These are phyloP conservation scores for Bullera alba DNA, from an alignment of 768 basidiomycete species.

Conservation along the genomic window DNA sequence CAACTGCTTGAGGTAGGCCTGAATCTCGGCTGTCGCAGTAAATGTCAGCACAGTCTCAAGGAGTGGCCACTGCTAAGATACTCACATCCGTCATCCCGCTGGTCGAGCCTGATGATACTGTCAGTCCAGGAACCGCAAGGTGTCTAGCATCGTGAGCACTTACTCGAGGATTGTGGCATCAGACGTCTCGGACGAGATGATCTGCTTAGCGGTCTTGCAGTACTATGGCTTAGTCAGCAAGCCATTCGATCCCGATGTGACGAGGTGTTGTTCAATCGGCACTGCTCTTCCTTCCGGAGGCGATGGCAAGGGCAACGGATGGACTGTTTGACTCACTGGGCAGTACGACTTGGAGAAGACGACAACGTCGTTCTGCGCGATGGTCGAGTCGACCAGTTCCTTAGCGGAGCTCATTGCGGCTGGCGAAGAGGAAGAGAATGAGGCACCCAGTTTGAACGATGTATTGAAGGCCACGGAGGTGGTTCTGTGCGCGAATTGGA, in stretches of 20 bases:
- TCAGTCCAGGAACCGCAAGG: not conserved
- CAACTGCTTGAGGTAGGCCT: conserved; percentile 36
- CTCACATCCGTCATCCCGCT: conserved; percentile 40
- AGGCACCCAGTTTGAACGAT: conserved; percentile 36
- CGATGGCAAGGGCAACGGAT: too few species aligned
- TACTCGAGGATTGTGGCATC: conserved; percentile 15
- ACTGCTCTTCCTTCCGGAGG: too few species aligned
- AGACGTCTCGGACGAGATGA: conserved; percentile 23
- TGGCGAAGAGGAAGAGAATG: conserved; percentile 21
- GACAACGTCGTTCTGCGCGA: conserved; percentile 39
- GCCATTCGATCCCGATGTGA: not conserved
- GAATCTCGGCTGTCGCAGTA: conserved; percentile 31
- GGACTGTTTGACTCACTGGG: conserved; percentile 43
- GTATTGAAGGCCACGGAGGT: not conserved
- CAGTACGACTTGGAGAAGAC: conserved; percentile 43
- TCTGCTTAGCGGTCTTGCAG: conserved; percentile 32
- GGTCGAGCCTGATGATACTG: conserved; percentile 27
- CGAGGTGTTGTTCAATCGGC: not conserved
- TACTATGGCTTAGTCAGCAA: conserved; percentile 20
- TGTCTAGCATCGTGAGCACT: not conserved
- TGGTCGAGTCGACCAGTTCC: conserved; percentile 27
- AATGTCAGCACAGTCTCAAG: conserved; percentile 1
- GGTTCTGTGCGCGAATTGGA: not conserved
- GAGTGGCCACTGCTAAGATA: not conserved
- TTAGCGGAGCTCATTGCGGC: conserved; percentile 26